Evolutionary conservation across 305 asterid species (phyloP).

Genomic region (Caryopteris hybrid): DNA sequence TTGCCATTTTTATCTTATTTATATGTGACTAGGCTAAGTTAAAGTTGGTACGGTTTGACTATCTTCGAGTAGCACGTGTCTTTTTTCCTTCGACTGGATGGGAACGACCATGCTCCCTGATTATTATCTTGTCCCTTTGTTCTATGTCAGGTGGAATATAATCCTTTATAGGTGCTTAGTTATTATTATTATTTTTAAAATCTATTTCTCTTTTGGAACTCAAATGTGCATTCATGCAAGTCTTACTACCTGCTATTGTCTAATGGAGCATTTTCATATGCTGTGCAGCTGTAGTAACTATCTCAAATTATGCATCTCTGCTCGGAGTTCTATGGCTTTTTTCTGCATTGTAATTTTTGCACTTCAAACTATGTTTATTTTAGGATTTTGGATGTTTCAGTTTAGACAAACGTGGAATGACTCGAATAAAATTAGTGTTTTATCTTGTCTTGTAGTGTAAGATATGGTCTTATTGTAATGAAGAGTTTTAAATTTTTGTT

Average conservation of each 20-base stretch:
- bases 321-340: background rate
- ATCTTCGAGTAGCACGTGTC: background rate
- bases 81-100: background rate
- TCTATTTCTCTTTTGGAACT: background rate
- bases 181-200: background rate
- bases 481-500: background rate
- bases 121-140: background rate
- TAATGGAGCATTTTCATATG: conserved; percentile 15
- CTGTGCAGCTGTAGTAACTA: conserved; percentile 15
- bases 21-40: background rate
- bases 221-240: background rate
- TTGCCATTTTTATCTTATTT: background rate
- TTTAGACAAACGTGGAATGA: background rate
- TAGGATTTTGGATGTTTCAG: background rate
- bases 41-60: background rate
- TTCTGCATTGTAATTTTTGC: conserved; percentile 4
- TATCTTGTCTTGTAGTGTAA: conserved; percentile 1
- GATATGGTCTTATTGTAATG: background rate
- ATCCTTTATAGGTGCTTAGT: background rate
- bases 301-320: conserved; percentile 2
- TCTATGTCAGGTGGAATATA: background rate
- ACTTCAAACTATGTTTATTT: conserved; percentile 1
- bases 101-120: background rate
- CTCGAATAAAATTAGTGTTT: background rate
- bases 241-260: background rate